These are phyloP conservation scores for Fusarium luffae DNA, from an alignment of 2,329 filamentous ascomycete genomes.

Conservation along the genomic window DNA sequence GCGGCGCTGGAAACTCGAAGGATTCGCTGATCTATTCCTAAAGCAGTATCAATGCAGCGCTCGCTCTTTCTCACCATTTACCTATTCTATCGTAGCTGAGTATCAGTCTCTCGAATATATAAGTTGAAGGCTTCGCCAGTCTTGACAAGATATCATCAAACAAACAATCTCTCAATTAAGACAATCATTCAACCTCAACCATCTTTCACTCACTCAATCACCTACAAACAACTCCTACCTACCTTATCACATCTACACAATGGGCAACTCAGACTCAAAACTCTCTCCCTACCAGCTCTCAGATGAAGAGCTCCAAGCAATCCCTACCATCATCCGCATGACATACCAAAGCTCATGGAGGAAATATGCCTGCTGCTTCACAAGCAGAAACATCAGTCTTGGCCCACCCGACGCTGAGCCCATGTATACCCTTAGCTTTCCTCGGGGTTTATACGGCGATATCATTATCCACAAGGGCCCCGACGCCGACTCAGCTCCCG, in stretches of 20 bases:
- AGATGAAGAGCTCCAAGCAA: not conserved
- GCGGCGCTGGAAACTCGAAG: not conserved
- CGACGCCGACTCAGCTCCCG: not conserved
- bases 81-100: not conserved
- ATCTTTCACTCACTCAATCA: not conserved
- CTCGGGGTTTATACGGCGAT: slow-evolving; percentile 23
- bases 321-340: slow-evolving; percentile 26
- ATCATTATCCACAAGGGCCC: slow-evolving; percentile 36
- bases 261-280: slow-evolving; percentile 37
- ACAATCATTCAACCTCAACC: not conserved
- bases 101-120: slow-evolving; percentile 6
- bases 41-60: slow-evolving; percentile 13
- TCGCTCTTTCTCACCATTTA: not conserved
- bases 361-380: slow-evolving; percentile 10
- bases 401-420: slow-evolving; percentile 27
- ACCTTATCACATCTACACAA: slow-evolving; percentile 10
- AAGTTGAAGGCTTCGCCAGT: not conserved
- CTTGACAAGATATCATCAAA: not conserved
- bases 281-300: slow-evolving; percentile 16
- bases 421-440: slow-evolving; percentile 25
- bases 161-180: not conserved
- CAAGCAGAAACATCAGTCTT: slow-evolving; percentile 13
- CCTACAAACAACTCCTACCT: not conserved
- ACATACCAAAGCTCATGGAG: slow-evolving; percentile 25
- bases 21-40: not conserved